phyloP scores from a whole-genome alignment of 176 grass and related monocot species.

The Paspalum vaginatum region DNA sequence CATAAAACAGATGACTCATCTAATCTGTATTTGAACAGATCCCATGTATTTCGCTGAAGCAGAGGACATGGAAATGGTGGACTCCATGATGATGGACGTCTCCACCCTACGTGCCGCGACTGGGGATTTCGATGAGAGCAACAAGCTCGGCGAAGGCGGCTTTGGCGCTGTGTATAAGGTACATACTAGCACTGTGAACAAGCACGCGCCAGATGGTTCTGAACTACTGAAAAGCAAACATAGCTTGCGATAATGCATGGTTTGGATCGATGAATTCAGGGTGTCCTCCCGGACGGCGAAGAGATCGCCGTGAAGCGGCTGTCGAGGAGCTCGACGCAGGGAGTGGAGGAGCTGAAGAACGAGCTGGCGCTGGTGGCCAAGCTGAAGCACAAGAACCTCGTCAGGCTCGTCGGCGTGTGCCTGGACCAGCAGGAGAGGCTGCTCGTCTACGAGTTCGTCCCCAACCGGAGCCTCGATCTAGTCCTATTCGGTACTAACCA shows the following conservation, averaged over 20 bases:
- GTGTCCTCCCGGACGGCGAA: conserved; percentile 22
- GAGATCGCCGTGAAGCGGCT: conserved; percentile 45
- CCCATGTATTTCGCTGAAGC: not conserved
- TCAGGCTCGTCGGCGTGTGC: conserved; percentile 35
- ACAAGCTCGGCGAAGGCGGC: conserved; percentile 55
- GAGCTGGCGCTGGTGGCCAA: conserved; percentile 35
- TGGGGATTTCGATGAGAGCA: conserved; percentile 36
- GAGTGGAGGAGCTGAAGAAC: conserved; percentile 38
- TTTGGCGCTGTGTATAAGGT: conserved; percentile 59
- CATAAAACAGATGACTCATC: not conserved
- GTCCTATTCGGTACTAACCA: not conserved
- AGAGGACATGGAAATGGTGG: conserved; percentile 26
- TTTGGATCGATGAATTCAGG: not conserved
- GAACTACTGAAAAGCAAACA: not conserved
- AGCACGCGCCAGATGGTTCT: not conserved
- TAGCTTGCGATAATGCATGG: not conserved
- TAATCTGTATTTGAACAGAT: not conserved
- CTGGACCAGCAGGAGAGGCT: conserved; percentile 32
- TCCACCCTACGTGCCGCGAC: conserved; percentile 49
- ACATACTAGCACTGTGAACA: not conserved
- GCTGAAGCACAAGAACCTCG: conserved; percentile 44
- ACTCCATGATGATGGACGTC: conserved; percentile 47
- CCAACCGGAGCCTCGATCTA: conserved; percentile 34
- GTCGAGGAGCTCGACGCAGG: conserved; percentile 7
- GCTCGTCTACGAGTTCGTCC: conserved; percentile 36